Base-by-base conservation (phyloP, 805 yeast genomes). In the Henningerozyma blattae region DNA sequence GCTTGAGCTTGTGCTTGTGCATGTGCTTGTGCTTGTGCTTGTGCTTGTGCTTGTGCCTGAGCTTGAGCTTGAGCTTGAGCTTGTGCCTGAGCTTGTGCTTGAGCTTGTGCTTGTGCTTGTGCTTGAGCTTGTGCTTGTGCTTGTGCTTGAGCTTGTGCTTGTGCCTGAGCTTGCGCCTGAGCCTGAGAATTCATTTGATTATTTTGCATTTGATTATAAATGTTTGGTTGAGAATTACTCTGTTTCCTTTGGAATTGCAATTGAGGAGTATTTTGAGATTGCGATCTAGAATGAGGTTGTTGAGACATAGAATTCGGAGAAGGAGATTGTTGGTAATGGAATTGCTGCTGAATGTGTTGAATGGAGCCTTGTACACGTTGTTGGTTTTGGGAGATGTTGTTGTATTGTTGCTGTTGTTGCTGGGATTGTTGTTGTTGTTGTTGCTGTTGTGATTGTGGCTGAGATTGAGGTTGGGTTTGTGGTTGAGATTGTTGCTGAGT, bases 261-360 rank as follows among this genome's bases (percentile, higher is more conserved):
- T 30, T 4, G 35, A 22, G 17, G n/a, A n/a, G n/a, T n/a, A n/a
- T n/a, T n/a, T n/a, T 36, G 41, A 19, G 34, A 39, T 15, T 29
- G 31, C n/a, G n/a, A n/a, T n/a, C n/a, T n/a, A n/a, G n/a, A n/a
- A n/a, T n/a, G n/a, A n/a, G n/a, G n/a, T n/a, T n/a, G n/a, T n/a
- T n/a, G n/a, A n/a, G n/a, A n/a, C n/a, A n/a, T n/a, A n/a, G n/a
- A n/a, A n/a, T n/a, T n/a, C n/a, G n/a, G n/a, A n/a, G n/a, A n/a
- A n/a, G 24, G 24, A 24, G 27, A 24, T 27, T 44, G 43, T 31
- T 44, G 50, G 26, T 41, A 47, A 30, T 49, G 54, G 46, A 47
- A 44, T 28, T 47, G 52, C 29, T 48, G 53, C 27, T 50, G 57
- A 22, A 47, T 45, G 9, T 47, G 51, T 31, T 47, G 53, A 28